Base-by-base conservation (phyloP, 176 grass and related monocot genomes). In the Hordeum marinum region DNA sequence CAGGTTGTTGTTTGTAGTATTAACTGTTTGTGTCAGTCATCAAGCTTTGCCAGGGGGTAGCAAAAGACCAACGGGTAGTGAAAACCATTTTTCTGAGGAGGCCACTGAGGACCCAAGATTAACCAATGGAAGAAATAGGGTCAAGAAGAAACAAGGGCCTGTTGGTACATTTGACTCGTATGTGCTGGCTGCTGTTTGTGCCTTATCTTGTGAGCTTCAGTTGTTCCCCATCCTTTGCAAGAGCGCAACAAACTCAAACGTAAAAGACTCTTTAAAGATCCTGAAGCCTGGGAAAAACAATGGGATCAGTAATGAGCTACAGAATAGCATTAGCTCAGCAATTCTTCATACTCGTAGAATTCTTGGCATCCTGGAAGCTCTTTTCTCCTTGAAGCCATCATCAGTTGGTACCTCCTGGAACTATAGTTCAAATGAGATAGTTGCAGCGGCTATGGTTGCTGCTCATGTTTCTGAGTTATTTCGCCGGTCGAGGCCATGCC, bases 341-440 rank as follows among this genome's bases (percentile, higher is more conserved):
- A 85, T 99, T 75, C 71, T 90, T 88, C 96, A 99, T 82, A 96
- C 94, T 43, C 96, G 80, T 67, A 87, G 96, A 85, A 99, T 99
- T 85, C 90, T 99, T 85, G 84, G 88, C 75, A 99, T 99, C 80
- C 76, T 99, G 76, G 96, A 99, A 90, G 96, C 96, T 85, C 91
- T 99, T 85, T 99, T 99, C 92, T 96, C 97, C 54, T 55, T 99
- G 91, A 99, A 99, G 89, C 97, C 97, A 71, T 99, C 97, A 69
- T 99, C 97, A 64, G 92, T 96, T 34, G 97, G 97, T 67, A 99
- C 97, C 60, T 94, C 97, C 46, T 99, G 97, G 97, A 94, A 90
- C 87, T 99, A 96, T 61, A 96, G 97, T 87, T 99, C 97, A 85
- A 96, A 96, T 85, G 97, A 99, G 90, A 99, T 99, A 71, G 94